Conservation (phyloP, 768 basidiomycete species). For the Kockovaella imperatae region DNA sequence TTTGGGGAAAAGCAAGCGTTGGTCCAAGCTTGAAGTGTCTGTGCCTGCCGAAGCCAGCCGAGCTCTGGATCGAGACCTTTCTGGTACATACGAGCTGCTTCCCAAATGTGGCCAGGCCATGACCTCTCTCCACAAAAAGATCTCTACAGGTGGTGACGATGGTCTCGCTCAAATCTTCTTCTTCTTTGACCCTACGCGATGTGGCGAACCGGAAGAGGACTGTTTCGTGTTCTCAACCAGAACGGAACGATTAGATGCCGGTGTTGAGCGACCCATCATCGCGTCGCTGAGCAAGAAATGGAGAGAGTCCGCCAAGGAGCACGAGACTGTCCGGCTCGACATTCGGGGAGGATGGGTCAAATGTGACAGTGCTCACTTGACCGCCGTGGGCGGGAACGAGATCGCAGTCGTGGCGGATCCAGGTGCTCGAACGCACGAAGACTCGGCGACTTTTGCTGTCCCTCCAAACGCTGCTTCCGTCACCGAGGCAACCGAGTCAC, state of each 20-base stretch:
- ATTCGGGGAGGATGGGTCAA: constrained; percentile 62
- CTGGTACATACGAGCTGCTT: constrained; percentile 68
- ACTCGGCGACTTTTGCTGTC: constrained; percentile 56
- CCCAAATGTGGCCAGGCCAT: constrained; percentile 86
- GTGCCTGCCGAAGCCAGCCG: constrained; percentile 48
- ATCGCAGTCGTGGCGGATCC: constrained; percentile 15
- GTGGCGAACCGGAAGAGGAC: constrained; percentile 66
- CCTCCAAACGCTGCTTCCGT: constrained; percentile 51
- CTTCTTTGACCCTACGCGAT: constrained; percentile 71
- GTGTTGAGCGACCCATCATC: constrained; percentile 68
- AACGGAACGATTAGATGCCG: constrained; percentile 69
- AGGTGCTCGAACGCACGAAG: constrained; percentile 4
- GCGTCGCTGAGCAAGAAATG: constrained; percentile 66
- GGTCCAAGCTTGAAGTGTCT: constrained; percentile 59
- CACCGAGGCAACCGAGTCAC: constrained; percentile 52
- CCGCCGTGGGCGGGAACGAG: constrained; percentile 45
- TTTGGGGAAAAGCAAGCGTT: constrained; percentile 61
- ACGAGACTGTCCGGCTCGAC: constrained; percentile 53
- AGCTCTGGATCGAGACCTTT: constrained; percentile 67
- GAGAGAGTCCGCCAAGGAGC: constrained; percentile 54
- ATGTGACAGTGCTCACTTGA: constrained; percentile 50
- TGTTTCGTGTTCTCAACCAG: constrained; percentile 75
- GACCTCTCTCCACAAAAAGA: constrained; percentile 66
- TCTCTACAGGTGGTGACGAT: constrained; percentile 47
- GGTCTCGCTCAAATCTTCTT: constrained; percentile 60